phyloP scores from a whole-genome alignment of 1,139 yeast species.

The Suhomyces coccinellae region DNA sequence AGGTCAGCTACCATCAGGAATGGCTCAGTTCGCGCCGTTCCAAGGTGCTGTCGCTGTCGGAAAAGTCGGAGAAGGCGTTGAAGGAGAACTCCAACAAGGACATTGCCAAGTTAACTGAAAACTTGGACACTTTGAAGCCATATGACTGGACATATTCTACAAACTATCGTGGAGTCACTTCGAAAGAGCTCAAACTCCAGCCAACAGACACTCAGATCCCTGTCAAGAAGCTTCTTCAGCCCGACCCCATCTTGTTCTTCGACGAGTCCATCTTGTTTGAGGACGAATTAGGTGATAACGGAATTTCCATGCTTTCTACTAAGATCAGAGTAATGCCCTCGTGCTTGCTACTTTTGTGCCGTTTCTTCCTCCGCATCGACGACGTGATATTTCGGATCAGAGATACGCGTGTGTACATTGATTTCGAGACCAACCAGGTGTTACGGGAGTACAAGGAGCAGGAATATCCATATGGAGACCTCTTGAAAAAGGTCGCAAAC shows the following conservation, averaged over 20 bases:
- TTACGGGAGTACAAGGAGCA: constrained; percentile 77
- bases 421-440: constrained; percentile 63
- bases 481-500: constrained; percentile 44
- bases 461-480: constrained; percentile 63
- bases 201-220: constrained; percentile 53
- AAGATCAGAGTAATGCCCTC: constrained; percentile 90
- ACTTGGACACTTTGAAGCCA: constrained; percentile 54
- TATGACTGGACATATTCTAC: constrained; percentile 97
- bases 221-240: constrained; percentile 61
- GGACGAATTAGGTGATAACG: constrained; percentile 96
- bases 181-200: constrained; percentile 22
- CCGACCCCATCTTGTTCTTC: constrained; percentile 84
- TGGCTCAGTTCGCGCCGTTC: constrained; percentile 72
- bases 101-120: constrained; percentile 40
- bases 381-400: constrained; percentile 80
- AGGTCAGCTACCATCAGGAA: constrained; percentile 83
- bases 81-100: constrained; percentile 32
- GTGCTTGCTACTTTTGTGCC: constrained; percentile 66
- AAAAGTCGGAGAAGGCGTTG: constrained; percentile 30
- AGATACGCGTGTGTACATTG: constrained; percentile 82
- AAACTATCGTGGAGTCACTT: constrained; percentile 67
- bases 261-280: constrained; percentile 89
- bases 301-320: constrained; percentile 73
- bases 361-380: constrained; percentile 87
- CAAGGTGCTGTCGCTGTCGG: constrained; percentile 24